Conservation (phyloP, 2,329 filamentous ascomycete species). For the Microthyrium microscopicum region DNA sequence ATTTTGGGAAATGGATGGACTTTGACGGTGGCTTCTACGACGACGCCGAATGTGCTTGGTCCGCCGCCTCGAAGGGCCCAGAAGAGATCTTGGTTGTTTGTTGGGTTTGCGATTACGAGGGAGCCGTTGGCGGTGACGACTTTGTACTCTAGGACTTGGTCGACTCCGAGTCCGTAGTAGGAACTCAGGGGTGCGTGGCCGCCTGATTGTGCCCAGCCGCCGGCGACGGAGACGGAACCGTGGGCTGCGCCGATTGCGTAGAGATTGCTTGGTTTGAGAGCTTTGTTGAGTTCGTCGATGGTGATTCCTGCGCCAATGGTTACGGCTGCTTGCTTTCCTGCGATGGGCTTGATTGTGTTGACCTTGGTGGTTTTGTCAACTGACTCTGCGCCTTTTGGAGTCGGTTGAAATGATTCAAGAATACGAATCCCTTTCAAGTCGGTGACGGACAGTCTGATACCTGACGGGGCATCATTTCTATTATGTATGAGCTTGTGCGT, state of each 20-base stretch:
- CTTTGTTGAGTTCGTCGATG: constrained; percentile 5
- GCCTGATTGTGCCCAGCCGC: constrained; percentile 4
- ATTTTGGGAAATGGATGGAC: constrained; percentile 7
- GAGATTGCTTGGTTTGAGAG: constrained; percentile 1
- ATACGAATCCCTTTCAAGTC: constrained; percentile 5
- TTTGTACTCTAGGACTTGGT: constrained; percentile 12
- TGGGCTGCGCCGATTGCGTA: constrained; percentile 6
- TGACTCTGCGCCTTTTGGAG: background rate
- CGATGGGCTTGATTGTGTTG: constrained; percentile 1
- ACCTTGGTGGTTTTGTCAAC: background rate
- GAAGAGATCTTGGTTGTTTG: constrained; percentile 15
- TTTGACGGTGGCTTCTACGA: constrained; percentile 5
- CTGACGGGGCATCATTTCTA: constrained; percentile 2
- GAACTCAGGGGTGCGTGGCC: constrained; percentile 4
- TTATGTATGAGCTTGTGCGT: background rate
- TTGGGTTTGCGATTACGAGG: constrained; percentile 8
- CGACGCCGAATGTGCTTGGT: constrained; percentile 1
- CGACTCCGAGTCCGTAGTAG: constrained; percentile 10
- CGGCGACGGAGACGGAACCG: constrained; percentile 16
- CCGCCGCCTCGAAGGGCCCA: constrained; percentile 7
- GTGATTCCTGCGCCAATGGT: constrained; percentile 6
- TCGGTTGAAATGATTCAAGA: constrained; percentile 2
- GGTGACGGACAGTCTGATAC: background rate
- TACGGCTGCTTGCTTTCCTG: constrained; percentile 2
- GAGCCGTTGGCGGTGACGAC: constrained; percentile 28